Evolutionary conservation across 768 basidiomycete species (phyloP), one percentile per base, ranked within the genome.

Genomic region (Lenzites betulinus): DNA sequence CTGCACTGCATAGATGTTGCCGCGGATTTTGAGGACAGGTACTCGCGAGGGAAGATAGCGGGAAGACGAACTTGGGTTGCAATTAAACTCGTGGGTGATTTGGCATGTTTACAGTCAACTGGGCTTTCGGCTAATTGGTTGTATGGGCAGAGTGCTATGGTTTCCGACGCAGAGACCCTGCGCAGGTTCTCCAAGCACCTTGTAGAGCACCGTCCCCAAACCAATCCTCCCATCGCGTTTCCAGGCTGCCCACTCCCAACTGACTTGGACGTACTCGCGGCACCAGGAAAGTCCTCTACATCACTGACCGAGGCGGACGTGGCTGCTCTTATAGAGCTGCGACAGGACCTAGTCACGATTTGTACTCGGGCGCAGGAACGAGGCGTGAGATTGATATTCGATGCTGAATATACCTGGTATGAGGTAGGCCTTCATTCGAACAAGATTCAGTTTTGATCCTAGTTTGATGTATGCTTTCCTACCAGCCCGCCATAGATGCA

Each of bases 31-130:
- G 93, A 97, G 69, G 86, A 87, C 28, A 65, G 68, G 52, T 60
- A 55, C 28, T 55, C 64, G 25, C 28, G 35, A 62, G 52, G 54
- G 55, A 39, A 18, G 38, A 42, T 60, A 1, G 64, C 59, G 5
- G 81, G 81, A 7, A 76, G 88, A 23, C 78, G 83, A 63, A 92
- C 90, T 0, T 93, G 91, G 85, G 87, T 96, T 22, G 92, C 94
- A 0, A 73, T 96, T 23, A 96, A 96, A 73, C 77, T 95, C 59
- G 90, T 89, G 63, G 60, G 87, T 66, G 2, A 16, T 28, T 16
- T 22, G 23, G 46, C 23, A 38, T 42, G 20, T 30, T 49, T n/a
- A 2, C 18, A 20, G 3, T 39, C 22, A 11, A 46, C 4, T 15
- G 47, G 55, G 50, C 25, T 18, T 43, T 20, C 25, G 15, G 4